A percentile compares a stretch with the other conserved stretches of the same genome.
Conservation (phyloP, 73 alveolate species). For the Tetrahymena elliotti region DNA sequence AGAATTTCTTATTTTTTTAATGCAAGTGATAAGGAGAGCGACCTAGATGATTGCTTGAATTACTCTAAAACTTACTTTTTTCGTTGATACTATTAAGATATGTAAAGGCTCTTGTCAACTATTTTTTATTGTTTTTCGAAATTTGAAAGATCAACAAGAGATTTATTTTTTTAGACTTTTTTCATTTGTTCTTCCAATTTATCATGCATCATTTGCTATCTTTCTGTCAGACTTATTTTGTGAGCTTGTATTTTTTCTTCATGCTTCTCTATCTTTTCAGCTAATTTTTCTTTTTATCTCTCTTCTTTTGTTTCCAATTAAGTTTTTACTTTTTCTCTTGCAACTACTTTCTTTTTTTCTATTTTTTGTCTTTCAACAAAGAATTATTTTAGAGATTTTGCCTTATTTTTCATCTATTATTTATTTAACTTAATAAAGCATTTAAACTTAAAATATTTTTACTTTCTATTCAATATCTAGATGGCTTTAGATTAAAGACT, state of each 20-base stretch:
- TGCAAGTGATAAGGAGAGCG: not conserved
- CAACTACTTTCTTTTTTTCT: not conserved
- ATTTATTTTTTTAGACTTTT: not conserved
- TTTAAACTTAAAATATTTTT: not conserved
- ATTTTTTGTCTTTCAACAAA: not conserved
- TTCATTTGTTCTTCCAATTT: not conserved
- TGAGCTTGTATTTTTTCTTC: not conserved
- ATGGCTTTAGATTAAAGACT: not conserved
- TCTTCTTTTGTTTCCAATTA: not conserved
- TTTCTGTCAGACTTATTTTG: not conserved
- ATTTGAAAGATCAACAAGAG: not conserved
- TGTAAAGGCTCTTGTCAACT: not conserved
- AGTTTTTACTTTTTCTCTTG: not conserved
- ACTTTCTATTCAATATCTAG: not conserved
- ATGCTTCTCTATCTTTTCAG: not conserved
- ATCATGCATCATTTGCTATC: not conserved
- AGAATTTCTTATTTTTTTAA: not conserved
- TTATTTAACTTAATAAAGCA: not conserved
- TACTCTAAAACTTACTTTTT: not conserved
- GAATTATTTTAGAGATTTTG: not conserved
- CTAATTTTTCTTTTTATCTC: not conserved
- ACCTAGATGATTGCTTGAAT: not conserved
- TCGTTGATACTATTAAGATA: not conserved
- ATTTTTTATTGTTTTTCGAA: not conserved
- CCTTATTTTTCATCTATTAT: not conserved